Conservation (phyloP, 2,329 filamentous ascomycete species). For the Gnomoniopsis smithogilvyi region DNA sequence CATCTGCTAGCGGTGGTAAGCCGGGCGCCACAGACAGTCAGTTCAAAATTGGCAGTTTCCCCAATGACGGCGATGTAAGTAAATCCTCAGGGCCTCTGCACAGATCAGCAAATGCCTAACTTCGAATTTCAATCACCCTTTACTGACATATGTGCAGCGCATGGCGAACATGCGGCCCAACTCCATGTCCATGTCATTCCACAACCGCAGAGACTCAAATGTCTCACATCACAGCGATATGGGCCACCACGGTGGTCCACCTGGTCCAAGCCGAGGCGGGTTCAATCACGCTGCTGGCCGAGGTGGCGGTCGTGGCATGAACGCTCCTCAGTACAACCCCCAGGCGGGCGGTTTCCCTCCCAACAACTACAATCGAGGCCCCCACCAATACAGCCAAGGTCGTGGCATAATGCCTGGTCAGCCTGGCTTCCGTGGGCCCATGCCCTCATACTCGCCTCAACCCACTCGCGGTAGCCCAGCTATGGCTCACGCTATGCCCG, state of each 20-base stretch:
- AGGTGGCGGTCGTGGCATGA: conserved; percentile 38
- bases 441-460: conserved; percentile 61
- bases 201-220: conserved; percentile 82
- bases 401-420: conserved; percentile 46
- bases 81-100: conserved; percentile 9
- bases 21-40: conserved; percentile 61
- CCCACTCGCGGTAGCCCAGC: conserved; percentile 63
- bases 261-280: conserved; percentile 56
- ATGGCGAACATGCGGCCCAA: conserved; percentile 61
- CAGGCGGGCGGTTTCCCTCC: conserved; percentile 46
- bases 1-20: conserved; percentile 77
- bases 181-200: conserved; percentile 48
- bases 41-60: conserved; percentile 72
- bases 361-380: conserved; percentile 34
- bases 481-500: conserved; percentile 57
- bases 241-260: conserved; percentile 54
- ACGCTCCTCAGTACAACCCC: conserved; percentile 28
- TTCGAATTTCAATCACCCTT: conserved; percentile 15
- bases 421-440: conserved; percentile 41
- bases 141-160: conserved; percentile 42
- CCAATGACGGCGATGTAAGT: conserved; percentile 77
- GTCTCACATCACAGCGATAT: conserved; percentile 78
- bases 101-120: neutral
- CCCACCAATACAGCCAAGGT: conserved; percentile 28
- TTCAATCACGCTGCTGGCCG: conserved; percentile 45